phyloP scores from a whole-genome alignment of 495 filamentous ascomycete genomes.

The Penicillium salamii region DNA sequence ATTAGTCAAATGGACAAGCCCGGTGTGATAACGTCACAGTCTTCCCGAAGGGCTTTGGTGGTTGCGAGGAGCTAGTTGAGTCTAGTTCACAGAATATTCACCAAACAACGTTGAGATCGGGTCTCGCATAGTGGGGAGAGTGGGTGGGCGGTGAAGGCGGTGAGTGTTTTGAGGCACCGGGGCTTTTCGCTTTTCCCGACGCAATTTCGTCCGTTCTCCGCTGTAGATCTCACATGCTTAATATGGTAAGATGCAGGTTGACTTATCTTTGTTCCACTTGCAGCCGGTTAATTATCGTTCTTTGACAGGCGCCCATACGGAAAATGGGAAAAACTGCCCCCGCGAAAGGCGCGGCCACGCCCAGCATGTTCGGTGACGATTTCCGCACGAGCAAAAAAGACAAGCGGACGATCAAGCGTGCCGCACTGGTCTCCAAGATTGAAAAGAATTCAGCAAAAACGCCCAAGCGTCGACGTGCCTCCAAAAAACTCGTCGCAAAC shows the following conservation, averaged over 20 bases:
- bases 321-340: conserved; percentile 25
- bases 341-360: conserved; percentile 26
- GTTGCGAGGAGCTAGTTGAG: not conserved
- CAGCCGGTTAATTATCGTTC: conserved; percentile 14
- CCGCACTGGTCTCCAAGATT: conserved; percentile 70
- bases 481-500: conserved; percentile 73
- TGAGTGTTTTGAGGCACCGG: not conserved
- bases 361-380: conserved; percentile 34
- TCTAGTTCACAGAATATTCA: not conserved
- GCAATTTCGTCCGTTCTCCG: conserved; percentile 5
- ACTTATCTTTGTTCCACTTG: conserved; percentile 11
- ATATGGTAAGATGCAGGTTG: conserved; percentile 12
- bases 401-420: conserved; percentile 74
- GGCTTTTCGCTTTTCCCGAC: conserved; percentile 7
- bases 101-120: conserved; percentile 12
- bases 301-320: conserved; percentile 28
- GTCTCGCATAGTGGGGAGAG: conserved; percentile 1
- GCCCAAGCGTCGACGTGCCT: conserved; percentile 61
- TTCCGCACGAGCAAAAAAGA: conserved; percentile 71
- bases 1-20: no score
- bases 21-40: conserved; percentile 9
- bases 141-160: not conserved
- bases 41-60: not conserved
- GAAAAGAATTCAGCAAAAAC: conserved; percentile 54
- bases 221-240: conserved; percentile 10